Evolutionary conservation across 805 yeast genomes (phyloP), one percentile per base, ranked within the genome.

Genomic region (Monosporozyma aquatica): DNA sequence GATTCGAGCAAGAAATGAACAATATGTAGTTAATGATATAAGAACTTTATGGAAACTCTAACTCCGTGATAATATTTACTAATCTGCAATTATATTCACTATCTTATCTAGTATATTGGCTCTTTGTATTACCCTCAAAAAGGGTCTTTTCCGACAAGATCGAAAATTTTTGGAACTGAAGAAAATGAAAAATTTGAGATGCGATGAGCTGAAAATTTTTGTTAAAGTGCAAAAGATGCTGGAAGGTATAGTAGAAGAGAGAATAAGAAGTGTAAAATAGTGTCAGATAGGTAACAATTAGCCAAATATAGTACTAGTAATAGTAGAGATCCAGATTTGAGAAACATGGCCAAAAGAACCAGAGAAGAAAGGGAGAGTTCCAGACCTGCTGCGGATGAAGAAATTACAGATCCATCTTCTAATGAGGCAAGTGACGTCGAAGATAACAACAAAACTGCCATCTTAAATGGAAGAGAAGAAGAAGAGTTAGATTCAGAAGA

Each of bases 401-500:
- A 76, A 41, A 73, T 75, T 36, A 69, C 78, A 4, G 74, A 70
- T 39, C 65, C 59, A 27, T 68, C 74, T 43, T 77, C 71, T 13
- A 64, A 71, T 22, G 82, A 71, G 26, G 74, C 67, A 20, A 74
- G 67, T 30, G 70, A 67, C 29, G 71, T 67, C 11, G 68, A 66
- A 38, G 71, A 61, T 10, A 32, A 32, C 23, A 32, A 13, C 23
- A 32, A 13, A 7, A 32, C 17, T 32, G 35, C 11, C 11, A 55
- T 61, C 1, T 61, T 48, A 2, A 67, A 57, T 9, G 67, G 51
- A 4, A 59, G 53, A 9, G 65, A 59, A 8, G 73, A 68, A 30
- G 71, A 67, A 20, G 69, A 66, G n/a, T 47, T 74, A 18, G 76
- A 74, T 13, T 78, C 82, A 11, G 90, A 82, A 25, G 92, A 80